phyloP scores from a whole-genome alignment of 208 protist genomes.

The Leishmania amazonensis region DNA sequence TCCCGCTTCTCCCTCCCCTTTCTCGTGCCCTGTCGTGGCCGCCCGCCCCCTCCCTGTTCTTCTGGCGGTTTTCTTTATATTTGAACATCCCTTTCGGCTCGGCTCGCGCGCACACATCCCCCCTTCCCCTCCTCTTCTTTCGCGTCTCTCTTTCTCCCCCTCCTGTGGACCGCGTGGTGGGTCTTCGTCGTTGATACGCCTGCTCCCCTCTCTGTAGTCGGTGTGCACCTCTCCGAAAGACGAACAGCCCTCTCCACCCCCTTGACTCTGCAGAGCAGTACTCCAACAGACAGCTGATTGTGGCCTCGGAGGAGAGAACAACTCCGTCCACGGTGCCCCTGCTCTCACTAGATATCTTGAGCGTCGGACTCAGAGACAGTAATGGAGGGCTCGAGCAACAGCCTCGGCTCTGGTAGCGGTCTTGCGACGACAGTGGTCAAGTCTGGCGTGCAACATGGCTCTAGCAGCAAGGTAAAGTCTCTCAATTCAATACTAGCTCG shows the following conservation, averaged over 20 bases:
- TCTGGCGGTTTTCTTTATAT: too few relatives aligned
- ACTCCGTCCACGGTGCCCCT: neutral
- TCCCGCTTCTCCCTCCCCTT: neutral
- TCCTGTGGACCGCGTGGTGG: neutral
- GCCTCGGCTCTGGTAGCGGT: constrained; percentile 1
- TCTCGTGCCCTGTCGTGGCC: too few relatives aligned
- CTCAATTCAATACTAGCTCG: neutral
- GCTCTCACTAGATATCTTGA: neutral
- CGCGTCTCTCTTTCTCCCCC: neutral
- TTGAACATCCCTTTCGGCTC: too few relatives aligned
- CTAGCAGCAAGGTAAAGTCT: neutral
- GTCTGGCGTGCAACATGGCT: neutral
- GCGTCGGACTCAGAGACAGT: neutral
- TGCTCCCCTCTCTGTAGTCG: neutral
- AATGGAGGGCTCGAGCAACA: constrained; percentile 2
- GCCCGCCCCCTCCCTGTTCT: too few relatives aligned
- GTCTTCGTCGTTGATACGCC: neutral
- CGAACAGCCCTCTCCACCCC: neutral
- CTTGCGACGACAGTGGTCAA: neutral
- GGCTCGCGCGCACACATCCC: neutral
- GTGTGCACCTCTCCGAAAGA: neutral
- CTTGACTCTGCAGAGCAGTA: neutral
- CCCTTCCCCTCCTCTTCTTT: neutral
- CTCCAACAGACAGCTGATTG: neutral
- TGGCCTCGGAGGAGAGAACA: neutral